Percentiles rank a stretch among this genome's conserved stretches.
phyloP scores from a whole-genome alignment of 345 rosid species.

The Eucalyptus viminalis region DNA sequence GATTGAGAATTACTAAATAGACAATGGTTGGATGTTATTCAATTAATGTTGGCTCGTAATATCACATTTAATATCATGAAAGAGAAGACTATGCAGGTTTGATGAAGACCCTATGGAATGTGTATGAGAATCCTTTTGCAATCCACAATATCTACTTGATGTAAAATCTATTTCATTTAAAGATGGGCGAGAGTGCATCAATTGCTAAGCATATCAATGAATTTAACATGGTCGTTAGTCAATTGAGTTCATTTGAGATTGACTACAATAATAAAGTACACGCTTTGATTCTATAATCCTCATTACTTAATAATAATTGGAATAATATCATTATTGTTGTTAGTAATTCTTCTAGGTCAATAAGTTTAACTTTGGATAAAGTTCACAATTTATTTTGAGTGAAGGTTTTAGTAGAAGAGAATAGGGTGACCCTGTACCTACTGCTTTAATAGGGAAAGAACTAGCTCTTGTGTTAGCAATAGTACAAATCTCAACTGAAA shows the following conservation, averaged over 20 bases:
- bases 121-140: background rate
- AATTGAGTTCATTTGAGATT: background rate
- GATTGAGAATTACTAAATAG: background rate
- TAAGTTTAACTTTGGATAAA: background rate
- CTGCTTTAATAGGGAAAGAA: background rate
- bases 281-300: background rate
- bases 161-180: background rate
- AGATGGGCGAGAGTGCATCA: background rate
- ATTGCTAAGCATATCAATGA: background rate
- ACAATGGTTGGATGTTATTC: background rate
- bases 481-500: background rate
- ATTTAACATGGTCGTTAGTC: background rate
- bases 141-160: background rate
- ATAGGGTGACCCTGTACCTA: background rate
- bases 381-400: background rate
- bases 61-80: background rate
- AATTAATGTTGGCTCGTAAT: background rate
- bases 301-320: background rate
- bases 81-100: background rate
- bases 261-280: background rate
- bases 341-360: background rate
- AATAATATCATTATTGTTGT: background rate
- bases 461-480: background rate
- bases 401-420: background rate
- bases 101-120: background rate